Evolutionary conservation across 441 rosid genomes (phyloP).

Genomic region (Corymbia citriodora): DNA sequence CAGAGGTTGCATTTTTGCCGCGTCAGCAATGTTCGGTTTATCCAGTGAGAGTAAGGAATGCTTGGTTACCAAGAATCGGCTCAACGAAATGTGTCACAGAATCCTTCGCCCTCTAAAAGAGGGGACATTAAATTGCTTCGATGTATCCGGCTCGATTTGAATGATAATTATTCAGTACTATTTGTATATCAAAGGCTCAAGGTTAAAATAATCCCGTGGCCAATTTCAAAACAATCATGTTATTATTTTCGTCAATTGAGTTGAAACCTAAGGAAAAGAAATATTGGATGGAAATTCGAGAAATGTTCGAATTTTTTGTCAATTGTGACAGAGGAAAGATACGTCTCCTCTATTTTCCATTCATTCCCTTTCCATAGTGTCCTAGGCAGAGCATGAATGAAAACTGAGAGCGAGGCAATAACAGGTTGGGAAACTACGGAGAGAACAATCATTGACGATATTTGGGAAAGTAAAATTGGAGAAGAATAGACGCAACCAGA

Average conservation of each 20-base stretch:
- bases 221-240: not conserved
- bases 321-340: not conserved
- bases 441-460: not conserved
- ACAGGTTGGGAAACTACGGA: not conserved
- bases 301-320: not conserved
- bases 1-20: slow-evolving; percentile 33
- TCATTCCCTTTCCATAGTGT: not conserved
- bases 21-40: slow-evolving; percentile 19
- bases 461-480: not conserved
- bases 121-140: not conserved
- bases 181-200: not conserved
- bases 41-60: slow-evolving; percentile 18
- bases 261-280: not conserved
- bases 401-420: not conserved
- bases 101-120: not conserved
- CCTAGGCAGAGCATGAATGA: not conserved
- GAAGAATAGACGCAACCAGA: not conserved
- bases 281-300: not conserved
- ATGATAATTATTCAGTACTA: not conserved
- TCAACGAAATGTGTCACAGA: not conserved
- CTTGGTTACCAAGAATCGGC: slow-evolving; percentile 22
- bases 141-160: not conserved
- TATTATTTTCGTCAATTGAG: not conserved
- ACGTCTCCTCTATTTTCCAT: not conserved
- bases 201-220: accelerated